Evolutionary conservation across 1,284 basidiomycete species (phyloP).

Genomic region (Apiotrichum brassicae): DNA sequence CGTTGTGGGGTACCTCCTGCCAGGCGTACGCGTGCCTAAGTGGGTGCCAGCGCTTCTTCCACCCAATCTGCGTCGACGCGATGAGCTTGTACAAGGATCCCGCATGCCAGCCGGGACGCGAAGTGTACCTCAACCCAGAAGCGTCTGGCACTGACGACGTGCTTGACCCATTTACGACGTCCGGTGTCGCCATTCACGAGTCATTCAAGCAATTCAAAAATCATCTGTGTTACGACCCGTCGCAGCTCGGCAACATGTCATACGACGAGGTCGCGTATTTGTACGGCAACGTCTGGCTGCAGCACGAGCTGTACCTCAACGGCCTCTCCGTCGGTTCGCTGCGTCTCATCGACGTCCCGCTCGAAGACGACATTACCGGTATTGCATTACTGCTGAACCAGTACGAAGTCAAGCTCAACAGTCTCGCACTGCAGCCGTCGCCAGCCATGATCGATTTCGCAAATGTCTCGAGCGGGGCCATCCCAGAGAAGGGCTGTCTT

Average conservation of each 20-base stretch:
- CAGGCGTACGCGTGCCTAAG: constrained; percentile 60
- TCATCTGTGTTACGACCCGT: constrained; percentile 11
- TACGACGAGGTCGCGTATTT: constrained; percentile 65
- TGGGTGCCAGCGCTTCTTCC: constrained; percentile 58
- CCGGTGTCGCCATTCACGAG: constrained; percentile 50
- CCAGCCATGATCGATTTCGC: constrained; percentile 23
- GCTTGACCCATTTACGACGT: constrained; percentile 53
- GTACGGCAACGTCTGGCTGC: constrained; percentile 57
- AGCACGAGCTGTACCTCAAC: constrained; percentile 59
- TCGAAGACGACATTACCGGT: constrained; percentile 54
- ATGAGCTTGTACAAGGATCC: constrained; percentile 47
- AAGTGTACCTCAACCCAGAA: constrained; percentile 27
- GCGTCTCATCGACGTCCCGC: constrained; percentile 37
- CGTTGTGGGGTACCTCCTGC: constrained; percentile 62
- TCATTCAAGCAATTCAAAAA: constrained; percentile 56
- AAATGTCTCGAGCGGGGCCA: constrained; percentile 9
- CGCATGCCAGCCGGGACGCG: constrained; percentile 39
- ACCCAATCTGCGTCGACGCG: constrained; percentile 51
- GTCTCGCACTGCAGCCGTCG: constrained; percentile 17
- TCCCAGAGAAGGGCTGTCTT: constrained; percentile 33
- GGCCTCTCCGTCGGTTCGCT: constrained; percentile 60
- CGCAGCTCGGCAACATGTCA: constrained; percentile 50
- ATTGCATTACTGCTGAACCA: constrained; percentile 54
- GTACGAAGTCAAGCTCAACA: constrained; percentile 52
- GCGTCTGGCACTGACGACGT: constrained; percentile 7